These are phyloP conservation scores for Psilocybe cyanescens DNA, from an alignment of 768 basidiomycete genomes.

Conservation along the genomic window DNA sequence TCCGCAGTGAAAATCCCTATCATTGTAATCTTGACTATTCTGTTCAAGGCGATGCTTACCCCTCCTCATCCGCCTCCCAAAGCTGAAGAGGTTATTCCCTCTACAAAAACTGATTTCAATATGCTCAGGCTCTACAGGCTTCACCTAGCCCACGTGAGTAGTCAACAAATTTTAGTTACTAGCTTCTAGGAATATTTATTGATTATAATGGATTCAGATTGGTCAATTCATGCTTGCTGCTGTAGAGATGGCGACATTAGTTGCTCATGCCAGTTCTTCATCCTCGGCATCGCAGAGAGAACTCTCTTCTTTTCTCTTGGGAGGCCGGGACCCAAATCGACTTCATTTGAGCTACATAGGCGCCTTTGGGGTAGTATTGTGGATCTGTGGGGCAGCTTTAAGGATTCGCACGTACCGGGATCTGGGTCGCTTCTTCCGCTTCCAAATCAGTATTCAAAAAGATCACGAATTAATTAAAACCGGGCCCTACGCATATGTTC, in stretches of 20 bases:
- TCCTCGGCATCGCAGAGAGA: neutral
- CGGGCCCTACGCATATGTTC: conserved; percentile 45
- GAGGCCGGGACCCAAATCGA: conserved; percentile 1
- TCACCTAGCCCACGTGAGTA: conserved; percentile 4
- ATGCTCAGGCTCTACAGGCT: neutral
- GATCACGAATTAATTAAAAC: conserved; percentile 44
- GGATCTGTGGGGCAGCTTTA: conserved; percentile 10
- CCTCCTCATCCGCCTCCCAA: conserved; percentile 17
- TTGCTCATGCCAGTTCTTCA: neutral
- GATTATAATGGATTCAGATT: neutral
- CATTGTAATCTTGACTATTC: conserved; percentile 11
- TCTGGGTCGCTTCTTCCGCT: conserved; percentile 23
- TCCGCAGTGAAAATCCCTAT: conserved; percentile 17
- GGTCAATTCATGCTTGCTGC: conserved; percentile 1
- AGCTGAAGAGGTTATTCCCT: conserved; percentile 10
- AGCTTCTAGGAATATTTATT: neutral
- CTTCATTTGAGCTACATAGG: conserved; percentile 5
- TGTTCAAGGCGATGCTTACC: conserved; percentile 14
- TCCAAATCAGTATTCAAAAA: conserved; percentile 36
- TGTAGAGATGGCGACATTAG: conserved; percentile 4
- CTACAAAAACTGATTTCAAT: conserved; percentile 2
- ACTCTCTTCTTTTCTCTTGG: neutral
- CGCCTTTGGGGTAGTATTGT: conserved; percentile 11
- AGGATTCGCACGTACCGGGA: conserved; percentile 15
- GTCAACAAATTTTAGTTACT: neutral